These are phyloP conservation scores for Lathyrus aphaca DNA, from an alignment of 306 rosid species.

Conservation along the genomic window DNA sequence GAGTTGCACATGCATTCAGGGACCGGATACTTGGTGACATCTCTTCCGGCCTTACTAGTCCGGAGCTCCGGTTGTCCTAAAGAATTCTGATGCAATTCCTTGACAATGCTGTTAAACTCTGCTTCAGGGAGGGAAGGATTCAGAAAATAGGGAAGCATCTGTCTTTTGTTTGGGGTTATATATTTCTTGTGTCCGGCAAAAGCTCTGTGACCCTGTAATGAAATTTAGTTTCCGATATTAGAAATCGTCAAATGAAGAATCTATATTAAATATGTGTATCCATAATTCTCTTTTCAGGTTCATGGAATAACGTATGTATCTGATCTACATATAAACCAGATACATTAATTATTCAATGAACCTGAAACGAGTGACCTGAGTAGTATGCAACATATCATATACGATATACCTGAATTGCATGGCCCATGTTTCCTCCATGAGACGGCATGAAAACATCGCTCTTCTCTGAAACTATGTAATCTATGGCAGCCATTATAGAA, in stretches of 20 bases:
- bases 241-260: constrained; percentile 27
- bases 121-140: constrained; percentile 70
- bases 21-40: constrained; percentile 87
- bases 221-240: constrained; percentile 15
- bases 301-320: too few species aligned
- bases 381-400: not conserved
- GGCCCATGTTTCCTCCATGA: constrained; percentile 99
- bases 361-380: too few species aligned
- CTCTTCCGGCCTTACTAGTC: constrained; percentile 67
- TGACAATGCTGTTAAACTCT: constrained; percentile 69
- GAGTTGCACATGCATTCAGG: constrained; percentile 92
- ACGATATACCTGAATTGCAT: constrained; percentile 97
- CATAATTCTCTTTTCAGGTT: not conserved
- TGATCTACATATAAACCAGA: too few species aligned
- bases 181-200: constrained; percentile 94
- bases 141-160: constrained; percentile 83
- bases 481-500: constrained; percentile 94
- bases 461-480: constrained; percentile 77
- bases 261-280: not conserved
- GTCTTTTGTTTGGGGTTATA: constrained; percentile 93
- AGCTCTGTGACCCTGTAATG: constrained; percentile 88
- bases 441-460: constrained; percentile 98
- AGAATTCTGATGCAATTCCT: constrained; percentile 73
- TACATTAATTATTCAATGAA: too few species aligned
- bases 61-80: constrained; percentile 89